phyloP scores from a whole-genome alignment of 495 filamentous ascomycete genomes.

The Annulohypoxylon moriforme region DNA sequence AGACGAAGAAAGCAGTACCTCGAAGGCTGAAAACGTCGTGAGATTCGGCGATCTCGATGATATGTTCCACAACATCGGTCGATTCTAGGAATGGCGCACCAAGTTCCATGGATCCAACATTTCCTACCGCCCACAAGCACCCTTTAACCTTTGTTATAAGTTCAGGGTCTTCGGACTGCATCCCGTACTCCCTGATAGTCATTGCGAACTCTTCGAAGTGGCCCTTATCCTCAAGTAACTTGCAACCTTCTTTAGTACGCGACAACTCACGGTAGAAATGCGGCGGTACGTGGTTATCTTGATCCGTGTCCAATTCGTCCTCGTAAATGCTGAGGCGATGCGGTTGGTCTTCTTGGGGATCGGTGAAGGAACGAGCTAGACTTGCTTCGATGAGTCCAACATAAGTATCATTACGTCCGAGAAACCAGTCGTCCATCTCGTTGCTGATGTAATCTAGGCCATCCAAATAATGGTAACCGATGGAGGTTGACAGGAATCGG shows the following conservation, averaged over 20 bases:
- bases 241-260: conserved; percentile 91
- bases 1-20: conserved; percentile 95
- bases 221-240: conserved; percentile 87
- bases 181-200: conserved; percentile 85
- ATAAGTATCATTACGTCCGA: conserved; percentile 93
- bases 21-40: conserved; percentile 91
- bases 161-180: conserved; percentile 86
- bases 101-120: conserved; percentile 97
- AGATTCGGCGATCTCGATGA: conserved; percentile 85
- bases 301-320: conserved; percentile 63
- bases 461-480: conserved; percentile 97
- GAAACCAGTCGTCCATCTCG: conserved; percentile 99
- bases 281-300: conserved; percentile 77
- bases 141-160: conserved; percentile 94
- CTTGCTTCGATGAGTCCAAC: conserved; percentile 95
- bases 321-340: conserved; percentile 66
- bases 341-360: conserved; percentile 66
- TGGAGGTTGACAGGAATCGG: conserved; percentile 92
- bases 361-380: conserved; percentile 85
- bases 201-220: conserved; percentile 93
- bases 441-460: conserved; percentile 97
- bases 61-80: conserved; percentile 83
- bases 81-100: conserved; percentile 92
- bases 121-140: conserved; percentile 96
- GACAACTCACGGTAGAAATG: conserved; percentile 98